Evolutionary conservation across 2,329 filamentous ascomycete genomes (phyloP).

Genomic region (Ascochyta koolunga): DNA sequence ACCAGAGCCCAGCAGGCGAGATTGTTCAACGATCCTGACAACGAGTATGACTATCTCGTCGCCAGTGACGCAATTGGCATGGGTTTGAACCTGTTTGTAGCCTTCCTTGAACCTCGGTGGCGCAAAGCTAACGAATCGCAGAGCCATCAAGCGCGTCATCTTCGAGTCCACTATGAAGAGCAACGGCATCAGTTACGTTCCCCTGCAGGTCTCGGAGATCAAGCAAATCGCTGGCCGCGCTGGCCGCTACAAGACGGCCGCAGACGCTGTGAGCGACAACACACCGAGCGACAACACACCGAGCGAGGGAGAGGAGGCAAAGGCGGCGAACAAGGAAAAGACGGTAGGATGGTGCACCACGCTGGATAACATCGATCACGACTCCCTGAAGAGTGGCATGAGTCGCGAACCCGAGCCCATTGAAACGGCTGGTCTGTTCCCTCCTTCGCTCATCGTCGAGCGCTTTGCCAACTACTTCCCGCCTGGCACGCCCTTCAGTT

Average conservation of each 20-base stretch:
- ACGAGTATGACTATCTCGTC: slow-evolving; percentile 92
- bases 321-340: slow-evolving; percentile 8
- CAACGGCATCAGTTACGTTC: slow-evolving; percentile 63
- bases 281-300: slow-evolving; percentile 6
- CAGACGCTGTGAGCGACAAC: slow-evolving; percentile 55
- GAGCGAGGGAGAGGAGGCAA: slow-evolving; percentile 18
- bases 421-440: slow-evolving; percentile 72
- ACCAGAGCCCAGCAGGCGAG: slow-evolving; percentile 89
- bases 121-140: slow-evolving; percentile 28
- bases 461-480: slow-evolving; percentile 84
- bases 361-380: slow-evolving; percentile 73
- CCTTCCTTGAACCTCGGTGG: background rate
- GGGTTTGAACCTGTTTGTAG: slow-evolving; percentile 79
- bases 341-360: slow-evolving; percentile 79
- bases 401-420: slow-evolving; percentile 68
- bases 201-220: slow-evolving; percentile 75
- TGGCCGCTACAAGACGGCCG: slow-evolving; percentile 79
- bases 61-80: slow-evolving; percentile 97
- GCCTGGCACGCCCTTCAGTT: slow-evolving; percentile 78
- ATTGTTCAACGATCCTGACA: slow-evolving; percentile 93
- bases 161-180: slow-evolving; percentile 81
- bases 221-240: slow-evolving; percentile 96
- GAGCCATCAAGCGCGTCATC: slow-evolving; percentile 83
- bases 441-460: slow-evolving; percentile 73
- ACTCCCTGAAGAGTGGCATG: slow-evolving; percentile 68